Base-by-base conservation (phyloP, 2,329 filamentous ascomycete species). In the Arthrobotrys sphaeroides region DNA sequence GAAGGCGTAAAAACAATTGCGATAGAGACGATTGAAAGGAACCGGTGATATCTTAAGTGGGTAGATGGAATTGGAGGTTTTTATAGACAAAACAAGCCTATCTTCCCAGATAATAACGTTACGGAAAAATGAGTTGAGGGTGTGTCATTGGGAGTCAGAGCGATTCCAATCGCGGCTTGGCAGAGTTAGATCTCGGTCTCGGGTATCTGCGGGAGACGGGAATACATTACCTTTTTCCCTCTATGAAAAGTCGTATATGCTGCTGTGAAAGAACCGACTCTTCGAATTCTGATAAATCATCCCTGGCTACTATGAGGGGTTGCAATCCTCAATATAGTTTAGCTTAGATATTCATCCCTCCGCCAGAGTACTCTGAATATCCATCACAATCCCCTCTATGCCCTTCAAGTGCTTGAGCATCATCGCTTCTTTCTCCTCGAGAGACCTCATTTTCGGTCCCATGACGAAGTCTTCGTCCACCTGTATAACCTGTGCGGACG, bases 361-460 rank as follows among this genome's bases (percentile, higher is more conserved):
- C 12, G n/a, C 47, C 57, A 28, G 57, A 72, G 9, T 59, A n/a
- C 26, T 79, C 18, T 9, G 40, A 16, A 97, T 83, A 82, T 97
- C 93, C 81, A 91, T 89, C 64, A 96, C 92, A 73, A 96, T 85
- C 79, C 94, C 92, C 77, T 94, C 91, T 24, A 96, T 92, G 80
- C 91, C 95, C 82, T 87, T 90, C 80, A 96, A 85, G 82, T 95
- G 92, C 78, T 88, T 86, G 45, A 90, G 91, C 40, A 96, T 84
- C 82, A 96, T 83, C 59, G 86, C 86, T 84, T 95, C 92, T 84
- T 97, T 97, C 82, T 96, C 91, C 78, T 91, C 89, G 9, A 91
- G 93, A 5, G 87, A 88, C 73, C 89, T 87, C n/a, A 76, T 72
- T 10, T 60, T 55, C 3, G 68, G 67, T 3, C 86, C 90, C 73